Percentiles rank a stretch among this genome's conserved stretches.
Evolutionary conservation across 768 basidiomycete species (phyloP).

Genomic region (Suillus weaverae): DNA sequence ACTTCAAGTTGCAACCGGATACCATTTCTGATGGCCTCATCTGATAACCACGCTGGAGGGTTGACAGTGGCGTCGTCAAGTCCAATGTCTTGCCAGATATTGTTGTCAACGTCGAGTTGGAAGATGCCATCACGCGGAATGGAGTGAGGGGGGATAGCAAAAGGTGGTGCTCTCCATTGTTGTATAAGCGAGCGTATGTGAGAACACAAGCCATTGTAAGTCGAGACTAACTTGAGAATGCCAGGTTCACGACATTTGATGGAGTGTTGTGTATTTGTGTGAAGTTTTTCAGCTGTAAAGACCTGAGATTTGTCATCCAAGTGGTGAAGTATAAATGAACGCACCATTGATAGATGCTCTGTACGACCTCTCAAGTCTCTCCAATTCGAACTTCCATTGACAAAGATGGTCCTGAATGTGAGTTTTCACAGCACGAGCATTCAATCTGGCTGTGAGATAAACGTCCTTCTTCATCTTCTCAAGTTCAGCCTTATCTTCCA

Average conservation of each 20-base stretch:
- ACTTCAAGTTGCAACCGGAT: not conserved
- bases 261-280: conserved; percentile 25
- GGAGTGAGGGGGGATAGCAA: conserved; percentile 22
- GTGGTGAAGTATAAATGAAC: conserved; percentile 1
- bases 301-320: no score
- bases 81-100: conserved; percentile 36
- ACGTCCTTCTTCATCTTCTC: no score
- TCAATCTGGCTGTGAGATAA: no score
- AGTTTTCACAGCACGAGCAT: conserved; percentile 12
- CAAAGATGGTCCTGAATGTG: conserved; percentile 16
- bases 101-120: conserved; percentile 37
- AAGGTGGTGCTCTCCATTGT: conserved; percentile 18
- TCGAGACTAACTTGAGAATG: conserved; percentile 21
- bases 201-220: conserved; percentile 31
- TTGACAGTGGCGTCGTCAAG: conserved; percentile 13
- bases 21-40: not conserved
- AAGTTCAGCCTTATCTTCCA: no score
- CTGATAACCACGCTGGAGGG: not conserved
- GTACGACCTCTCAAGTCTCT: conserved; percentile 12
- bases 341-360: conserved; percentile 17
- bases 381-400: conserved; percentile 17
- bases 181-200: conserved; percentile 18
- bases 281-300: conserved; percentile 15
- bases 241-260: conserved; percentile 29
- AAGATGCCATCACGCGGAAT: conserved; percentile 25